Conservation (phyloP, 2,329 filamentous ascomycete species). For the Claviceps spartinae region DNA sequence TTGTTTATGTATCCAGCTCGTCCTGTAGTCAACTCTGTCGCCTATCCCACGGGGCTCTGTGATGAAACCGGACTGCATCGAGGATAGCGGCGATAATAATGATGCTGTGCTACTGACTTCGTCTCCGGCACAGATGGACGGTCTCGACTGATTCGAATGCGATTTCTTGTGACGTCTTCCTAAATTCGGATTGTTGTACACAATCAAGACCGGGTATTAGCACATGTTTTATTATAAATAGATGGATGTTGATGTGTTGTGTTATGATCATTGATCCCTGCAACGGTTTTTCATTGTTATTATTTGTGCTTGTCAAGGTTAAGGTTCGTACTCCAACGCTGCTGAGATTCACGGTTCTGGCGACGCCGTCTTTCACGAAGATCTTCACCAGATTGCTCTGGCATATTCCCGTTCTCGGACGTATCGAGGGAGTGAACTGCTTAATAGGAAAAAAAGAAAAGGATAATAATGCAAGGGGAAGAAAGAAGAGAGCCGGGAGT, state of each 20-base stretch:
- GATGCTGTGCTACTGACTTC: neutral
- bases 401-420: slow-evolving; percentile 10
- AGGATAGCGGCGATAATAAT: neutral
- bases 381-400: slow-evolving; percentile 9
- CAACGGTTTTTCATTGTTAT: neutral
- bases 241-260: neutral
- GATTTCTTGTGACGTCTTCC: neutral
- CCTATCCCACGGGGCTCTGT: neutral
- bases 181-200: neutral
- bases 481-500: neutral
- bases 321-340: neutral
- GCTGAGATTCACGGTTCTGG: slow-evolving; percentile 2
- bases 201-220: neutral
- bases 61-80: neutral
- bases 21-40: neutral
- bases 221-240: neutral
- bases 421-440: neutral
- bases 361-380: neutral
- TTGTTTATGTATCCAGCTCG: neutral
- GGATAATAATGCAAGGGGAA: no score
- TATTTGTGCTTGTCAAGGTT: neutral
- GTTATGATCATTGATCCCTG: neutral
- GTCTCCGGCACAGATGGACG: neutral
- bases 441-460: neutral
- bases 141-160: neutral